Evolutionary conservation across 2,329 filamentous ascomycete genomes (phyloP).

Genomic region (Pseudogymnoascus sp.): DNA sequence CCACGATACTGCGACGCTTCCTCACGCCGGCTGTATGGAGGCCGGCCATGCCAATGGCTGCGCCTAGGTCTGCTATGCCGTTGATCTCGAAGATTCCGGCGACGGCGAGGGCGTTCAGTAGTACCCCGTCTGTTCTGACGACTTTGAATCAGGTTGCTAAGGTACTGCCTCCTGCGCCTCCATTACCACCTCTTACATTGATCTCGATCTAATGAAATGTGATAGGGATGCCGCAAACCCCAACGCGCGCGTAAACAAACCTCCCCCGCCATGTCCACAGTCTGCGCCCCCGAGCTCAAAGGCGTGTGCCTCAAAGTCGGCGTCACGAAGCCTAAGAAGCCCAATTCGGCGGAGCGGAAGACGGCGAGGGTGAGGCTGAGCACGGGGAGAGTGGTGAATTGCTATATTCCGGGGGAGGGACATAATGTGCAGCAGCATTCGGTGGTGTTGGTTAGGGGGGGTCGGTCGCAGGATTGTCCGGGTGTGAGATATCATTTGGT

Average conservation of each 20-base stretch:
- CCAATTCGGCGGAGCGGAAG: constrained; percentile 95
- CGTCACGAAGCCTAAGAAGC: constrained; percentile 94
- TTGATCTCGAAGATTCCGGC: constrained; percentile 7
- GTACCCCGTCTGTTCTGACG: constrained; percentile 23
- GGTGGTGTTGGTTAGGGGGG: constrained; percentile 91
- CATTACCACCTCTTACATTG: not conserved
- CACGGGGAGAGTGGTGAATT: constrained; percentile 77
- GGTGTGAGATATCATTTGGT: constrained; percentile 96
- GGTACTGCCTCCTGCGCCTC: constrained; percentile 13
- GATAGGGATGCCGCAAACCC: constrained; percentile 60
- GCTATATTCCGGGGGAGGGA: constrained; percentile 94
- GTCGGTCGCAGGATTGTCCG: constrained; percentile 91
- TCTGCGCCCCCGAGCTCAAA: constrained; percentile 73
- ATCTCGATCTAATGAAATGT: not conserved
- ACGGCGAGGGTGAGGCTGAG: constrained; percentile 85
- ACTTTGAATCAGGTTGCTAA: constrained; percentile 27
- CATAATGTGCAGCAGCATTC: constrained; percentile 99
- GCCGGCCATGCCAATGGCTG: constrained; percentile 9
- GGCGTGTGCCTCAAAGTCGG: constrained; percentile 93
- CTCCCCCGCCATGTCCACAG: constrained; percentile 70
- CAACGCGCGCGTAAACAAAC: constrained; percentile 78
- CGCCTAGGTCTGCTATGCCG: not conserved
- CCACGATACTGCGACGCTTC: constrained; percentile 19
- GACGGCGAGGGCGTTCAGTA: constrained; percentile 23
- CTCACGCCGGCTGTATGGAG: constrained; percentile 21